Base-by-base conservation (phyloP, 352 stramenopile genomes). In the Blastocystis sp. region DNA sequence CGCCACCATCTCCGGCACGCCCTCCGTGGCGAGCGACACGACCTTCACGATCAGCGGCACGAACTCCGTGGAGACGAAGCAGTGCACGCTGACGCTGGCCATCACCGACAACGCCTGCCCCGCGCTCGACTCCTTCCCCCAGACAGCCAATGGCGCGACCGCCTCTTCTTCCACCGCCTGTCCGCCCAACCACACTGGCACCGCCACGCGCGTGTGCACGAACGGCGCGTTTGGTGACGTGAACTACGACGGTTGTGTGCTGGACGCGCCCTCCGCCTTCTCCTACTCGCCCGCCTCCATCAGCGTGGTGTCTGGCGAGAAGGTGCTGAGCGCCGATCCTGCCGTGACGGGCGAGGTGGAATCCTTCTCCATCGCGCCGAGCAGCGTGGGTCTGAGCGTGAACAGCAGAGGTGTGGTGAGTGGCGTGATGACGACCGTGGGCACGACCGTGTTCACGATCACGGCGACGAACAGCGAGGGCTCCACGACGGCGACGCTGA, bases 1-100 rank as follows among this genome's bases (percentile, higher is more conserved):
- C 23, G 71, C 48, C 43, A 34, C 52, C 66, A 81, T 81, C 48
- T 81, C 71, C 45, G 71, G 71, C 23, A 81, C 43, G 0, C 71
- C 71, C 43, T 52, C 71, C 11, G 48, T 45, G 28, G 23, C 14
- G 14, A 40, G 48, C 3, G 71, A 56, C 2, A 64, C 34, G 28
- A 43, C 71, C 21, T 81, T 66, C 28, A 81, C 71, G 0, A 60
- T 81, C 28, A 40, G 23, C 48, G 14, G 14, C 17, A 38, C 23
- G 48, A 38, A 71, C 2, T 34, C 62, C 40, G 28, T 34, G 28
- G 28, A 34, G 28, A 34, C 28, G 28, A 34, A 34, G 28, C 28
- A 34, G 28, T 17, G 62, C n/a, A 28, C n/a, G 23, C 62, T 28
- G 23, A 81, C 48, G 17, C 43, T 81, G 3, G 66, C 48, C 4